A percentile compares a stretch with the other conserved stretches of the same genome.
Conservation (phyloP, 257 asterid genomes). For the Solanum dulcamara region DNA sequence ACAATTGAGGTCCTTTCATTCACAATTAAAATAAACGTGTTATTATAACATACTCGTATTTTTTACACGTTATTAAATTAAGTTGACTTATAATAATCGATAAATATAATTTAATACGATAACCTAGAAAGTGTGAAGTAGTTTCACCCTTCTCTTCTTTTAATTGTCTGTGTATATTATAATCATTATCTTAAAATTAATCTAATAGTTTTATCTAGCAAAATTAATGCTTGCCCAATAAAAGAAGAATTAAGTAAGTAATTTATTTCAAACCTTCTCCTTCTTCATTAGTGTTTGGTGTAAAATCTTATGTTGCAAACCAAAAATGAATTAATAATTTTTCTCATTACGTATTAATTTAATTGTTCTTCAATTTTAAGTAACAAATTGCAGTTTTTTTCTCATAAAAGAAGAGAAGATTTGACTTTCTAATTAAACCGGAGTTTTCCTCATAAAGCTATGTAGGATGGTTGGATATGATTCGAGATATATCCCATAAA, state of each 20-base stretch:
- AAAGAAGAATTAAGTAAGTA: background rate
- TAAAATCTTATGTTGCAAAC: no score
- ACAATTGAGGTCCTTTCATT: background rate
- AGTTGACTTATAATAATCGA: background rate
- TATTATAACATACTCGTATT: background rate
- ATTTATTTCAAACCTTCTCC: background rate
- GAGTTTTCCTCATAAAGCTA: no score
- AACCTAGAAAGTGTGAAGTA: no score
- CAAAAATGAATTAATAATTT: background rate
- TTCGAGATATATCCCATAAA: background rate
- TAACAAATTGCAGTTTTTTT: no score
- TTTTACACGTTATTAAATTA: background rate
- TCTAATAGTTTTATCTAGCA: background rate
- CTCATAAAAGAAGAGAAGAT: no score
- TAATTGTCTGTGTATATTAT: background rate
- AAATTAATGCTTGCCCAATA: background rate
- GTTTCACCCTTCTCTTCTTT: background rate
- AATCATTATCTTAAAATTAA: background rate
- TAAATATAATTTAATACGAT: no score
- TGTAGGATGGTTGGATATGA: background rate
- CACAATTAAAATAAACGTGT: background rate
- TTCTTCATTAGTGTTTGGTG: background rate
- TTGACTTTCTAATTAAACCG: no score
- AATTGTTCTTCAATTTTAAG: no score
- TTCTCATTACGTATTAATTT: background rate